A percentile compares a stretch with the other conserved stretches of the same genome.
Conservation (phyloP, 495 filamentous ascomycete genomes). For the Penicillium mononematosum region DNA sequence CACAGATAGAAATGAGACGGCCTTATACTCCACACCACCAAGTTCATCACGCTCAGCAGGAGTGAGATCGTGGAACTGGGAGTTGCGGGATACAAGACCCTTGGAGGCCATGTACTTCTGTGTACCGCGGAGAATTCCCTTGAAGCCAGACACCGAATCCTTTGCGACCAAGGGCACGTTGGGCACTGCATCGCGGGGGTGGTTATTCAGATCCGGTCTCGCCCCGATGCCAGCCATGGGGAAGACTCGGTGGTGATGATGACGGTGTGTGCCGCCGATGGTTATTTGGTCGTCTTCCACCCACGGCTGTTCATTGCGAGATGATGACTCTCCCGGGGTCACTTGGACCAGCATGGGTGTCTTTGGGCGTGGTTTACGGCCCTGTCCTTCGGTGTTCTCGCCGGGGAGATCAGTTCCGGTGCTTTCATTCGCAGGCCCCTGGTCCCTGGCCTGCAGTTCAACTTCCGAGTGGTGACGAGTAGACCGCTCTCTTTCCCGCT, state of each 20-base stretch:
- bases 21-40: slow-evolving; percentile 78
- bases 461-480: slow-evolving; percentile 13
- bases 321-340: slow-evolving; percentile 4
- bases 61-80: slow-evolving; percentile 68
- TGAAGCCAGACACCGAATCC: slow-evolving; percentile 22
- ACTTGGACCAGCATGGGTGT: slow-evolving; percentile 2
- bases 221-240: slow-evolving; percentile 56
- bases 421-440: neutral
- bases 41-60: slow-evolving; percentile 67
- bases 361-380: neutral
- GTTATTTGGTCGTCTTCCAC: slow-evolving; percentile 37
- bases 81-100: slow-evolving; percentile 63
- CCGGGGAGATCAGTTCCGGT: slow-evolving; percentile 2
- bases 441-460: slow-evolving; percentile 11
- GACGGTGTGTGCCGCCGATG: slow-evolving; percentile 25
- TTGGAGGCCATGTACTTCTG: slow-evolving; percentile 44
- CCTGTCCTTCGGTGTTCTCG: slow-evolving; percentile 1
- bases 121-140: slow-evolving; percentile 29
- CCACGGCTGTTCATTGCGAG: slow-evolving; percentile 23
- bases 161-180: slow-evolving; percentile 21
- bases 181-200: slow-evolving; percentile 36
- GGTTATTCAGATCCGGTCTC: slow-evolving; percentile 42
- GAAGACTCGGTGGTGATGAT: slow-evolving; percentile 44
- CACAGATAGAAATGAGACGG: slow-evolving; percentile 66
- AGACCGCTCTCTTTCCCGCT: slow-evolving; percentile 27